Evolutionary conservation across 345 rosid genomes (phyloP), one percentile per base, ranked within the genome.

Genomic region (Arabis alpina): DNA sequence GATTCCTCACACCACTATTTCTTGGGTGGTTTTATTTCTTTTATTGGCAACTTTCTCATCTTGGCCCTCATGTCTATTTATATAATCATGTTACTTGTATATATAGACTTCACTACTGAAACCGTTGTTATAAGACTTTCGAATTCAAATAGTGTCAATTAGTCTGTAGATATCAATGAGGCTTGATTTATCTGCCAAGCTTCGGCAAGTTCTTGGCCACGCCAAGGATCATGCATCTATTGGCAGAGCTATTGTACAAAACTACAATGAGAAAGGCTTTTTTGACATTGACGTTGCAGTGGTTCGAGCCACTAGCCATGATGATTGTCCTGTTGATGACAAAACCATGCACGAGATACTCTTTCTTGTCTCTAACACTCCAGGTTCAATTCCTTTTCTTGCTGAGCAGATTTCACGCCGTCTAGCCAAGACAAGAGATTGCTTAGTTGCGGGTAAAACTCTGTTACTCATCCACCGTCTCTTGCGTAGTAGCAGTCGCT

Each of bases 171-270:
- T 62, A 54, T 55, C 19, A 48, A 84, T 88, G 92, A 86, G 80
- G 53, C 81, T 84, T 60, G 84, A 78, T 76, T 65, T 85, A 36
- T 86, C 81, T 48, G 64, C 71, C 82, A 87, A 76, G 83, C 72
- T 91, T 40, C 74, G 83, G 52, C 80, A 80, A 39, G 87, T 84
- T 66, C 73, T 88, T 51, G 93, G 96, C 63, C 78, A 77, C 0
- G 77, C 87, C 66, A 91, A 88, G 83, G 97, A 91, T 76, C 90
- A 81, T 25, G 97, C 86, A 40, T 78, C 97, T 10, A 86, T 91
- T 3, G 91, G 96, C 61, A 88, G 80, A 79, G 96, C 96, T 64
- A 81, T 85, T 78, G 73, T 88, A 44, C 73, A 74, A 76, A 83
- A 75, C 54, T 76, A 76, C 54, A 75, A 77, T 34, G 82, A 82